Evolutionary conservation across 1,284 basidiomycete genomes (phyloP), one percentile per base, ranked within the genome.

Genomic region (Rhodotorula sp.): DNA sequence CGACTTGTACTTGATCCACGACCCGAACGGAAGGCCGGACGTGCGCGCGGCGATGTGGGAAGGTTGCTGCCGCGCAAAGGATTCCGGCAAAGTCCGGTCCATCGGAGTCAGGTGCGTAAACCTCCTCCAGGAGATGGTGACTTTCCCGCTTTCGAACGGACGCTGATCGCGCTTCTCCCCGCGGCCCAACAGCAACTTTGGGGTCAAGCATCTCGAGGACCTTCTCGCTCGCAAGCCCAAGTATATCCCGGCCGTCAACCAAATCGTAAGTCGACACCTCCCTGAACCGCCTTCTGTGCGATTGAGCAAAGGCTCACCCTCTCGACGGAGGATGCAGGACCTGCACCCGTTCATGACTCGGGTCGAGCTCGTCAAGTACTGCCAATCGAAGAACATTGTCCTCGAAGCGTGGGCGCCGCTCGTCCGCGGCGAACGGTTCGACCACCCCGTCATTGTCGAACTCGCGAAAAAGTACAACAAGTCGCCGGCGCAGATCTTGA

Each of bases 261-360:
- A 96, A 79, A 88, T 95, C 67, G 62, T 64, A 26, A 43, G 62
- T 43, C 8, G 4, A 21, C 51, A 6, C 18, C 34, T 7, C 34
- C 34, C 34, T 34, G 34, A 34, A 34, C 4, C 34, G 5, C 43
- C 6, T 18, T 47, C 12, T 18, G 1, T 3, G 7, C 23, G 10
- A 8, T 26, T 56, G 7, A 39, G 5, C 16, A 18, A 6, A 5
- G 16, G 6, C 48, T 12, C 47, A 2, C n/a, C 52, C n/a, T 12
- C 23, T 26, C 26, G 29, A 3, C 29, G 29, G 29, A n/a, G 3
- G 8, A 0, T 20, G 52, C 64, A 71, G 70, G 67, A 91, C 87
- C 84, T 93, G 12, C 91, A 93, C 79, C 92, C 92, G 0, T 88
- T 90, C 76, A 93, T 91, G 81, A 91, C 93, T 78, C 91, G 92